Evolutionary conservation across 768 basidiomycete genomes (phyloP), one percentile per base, ranked within the genome.

Genomic region (Lentinula boryana): DNA sequence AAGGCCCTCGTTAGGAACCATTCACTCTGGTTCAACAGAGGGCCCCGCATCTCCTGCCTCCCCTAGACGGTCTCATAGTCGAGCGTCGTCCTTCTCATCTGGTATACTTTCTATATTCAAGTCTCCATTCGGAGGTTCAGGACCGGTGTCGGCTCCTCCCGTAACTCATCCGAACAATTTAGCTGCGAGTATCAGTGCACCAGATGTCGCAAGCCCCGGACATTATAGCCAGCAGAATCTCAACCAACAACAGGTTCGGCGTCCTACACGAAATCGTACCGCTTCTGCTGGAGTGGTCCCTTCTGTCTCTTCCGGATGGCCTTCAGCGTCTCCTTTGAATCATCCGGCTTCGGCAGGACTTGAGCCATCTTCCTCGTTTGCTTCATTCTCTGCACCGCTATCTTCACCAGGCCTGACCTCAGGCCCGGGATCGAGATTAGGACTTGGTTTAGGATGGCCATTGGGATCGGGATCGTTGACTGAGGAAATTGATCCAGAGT

Each of bases 401-500:
- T 36, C 50, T 27, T 51, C 62, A n/a, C 21, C 56, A 32, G 55
- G 58, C 15, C 12, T 51, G 33, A 43, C 38, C 51, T 7, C 35
- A 56, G 16, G 48, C 53, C 12, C 33, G 21, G 57, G 46, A 21
- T 5, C 57, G 18, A 36, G 27, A 44, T 48, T 50, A 27, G 57
- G 57, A 49, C 43, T 58, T 13, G 57, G 57, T 16, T 40, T 58
- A 32, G 57, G 57, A 9, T 48, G 57, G 57, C 46, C 57, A 13
- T 46, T 58, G 33, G 40, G 41, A n/a, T 13, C 18, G 40, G 57
- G 27, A 8, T 56, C 63, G 9, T 54, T 53, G 32, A 59, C 55
- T 1, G 83, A 82, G 31, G 79, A 81, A 4, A 68, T 85, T n/a
- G 83, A 85, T 60, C 81, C 83, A 0, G 87, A 88, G 36, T 70